These are phyloP conservation scores for Theobroma cacao DNA, from an alignment of 345 rosid genomes.

Conservation along the genomic window DNA sequence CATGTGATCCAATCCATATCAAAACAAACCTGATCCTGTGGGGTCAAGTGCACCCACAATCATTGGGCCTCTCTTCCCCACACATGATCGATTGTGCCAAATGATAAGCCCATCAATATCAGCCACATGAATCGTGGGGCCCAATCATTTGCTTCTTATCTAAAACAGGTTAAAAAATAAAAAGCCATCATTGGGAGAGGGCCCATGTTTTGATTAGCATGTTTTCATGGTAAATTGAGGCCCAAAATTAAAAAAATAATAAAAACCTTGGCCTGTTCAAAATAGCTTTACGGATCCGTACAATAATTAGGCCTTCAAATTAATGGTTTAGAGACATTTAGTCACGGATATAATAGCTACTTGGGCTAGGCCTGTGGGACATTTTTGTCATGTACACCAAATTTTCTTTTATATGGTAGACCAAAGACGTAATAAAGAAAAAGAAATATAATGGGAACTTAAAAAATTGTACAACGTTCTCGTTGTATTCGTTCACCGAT, in stretches of 20 bases:
- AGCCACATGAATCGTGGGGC: not conserved
- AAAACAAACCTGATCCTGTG: not conserved
- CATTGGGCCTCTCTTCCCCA: constrained; percentile 13
- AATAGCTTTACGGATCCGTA: not conserved
- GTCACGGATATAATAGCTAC: no score
- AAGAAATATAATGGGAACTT: no score
- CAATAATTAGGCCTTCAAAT: not conserved
- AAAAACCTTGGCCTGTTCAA: not conserved
- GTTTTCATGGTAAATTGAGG: not conserved
- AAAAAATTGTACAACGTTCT: no score
- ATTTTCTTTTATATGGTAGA: not conserved
- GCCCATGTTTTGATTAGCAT: not conserved
- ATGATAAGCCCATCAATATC: not conserved
- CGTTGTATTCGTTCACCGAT: no score
- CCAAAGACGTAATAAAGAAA: not conserved
- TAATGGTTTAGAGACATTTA: not conserved
- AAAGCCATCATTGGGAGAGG: not conserved
- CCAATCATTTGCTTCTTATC: not conserved
- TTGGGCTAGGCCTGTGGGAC: not conserved
- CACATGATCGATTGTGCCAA: not conserved
- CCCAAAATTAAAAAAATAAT: no score
- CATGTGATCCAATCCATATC: not conserved
- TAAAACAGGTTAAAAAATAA: not conserved
- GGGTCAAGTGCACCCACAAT: not conserved
- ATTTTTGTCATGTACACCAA: not conserved